Base-by-base conservation (phyloP, 2,329 filamentous ascomycete genomes). In the Scedosporium boydii region DNA sequence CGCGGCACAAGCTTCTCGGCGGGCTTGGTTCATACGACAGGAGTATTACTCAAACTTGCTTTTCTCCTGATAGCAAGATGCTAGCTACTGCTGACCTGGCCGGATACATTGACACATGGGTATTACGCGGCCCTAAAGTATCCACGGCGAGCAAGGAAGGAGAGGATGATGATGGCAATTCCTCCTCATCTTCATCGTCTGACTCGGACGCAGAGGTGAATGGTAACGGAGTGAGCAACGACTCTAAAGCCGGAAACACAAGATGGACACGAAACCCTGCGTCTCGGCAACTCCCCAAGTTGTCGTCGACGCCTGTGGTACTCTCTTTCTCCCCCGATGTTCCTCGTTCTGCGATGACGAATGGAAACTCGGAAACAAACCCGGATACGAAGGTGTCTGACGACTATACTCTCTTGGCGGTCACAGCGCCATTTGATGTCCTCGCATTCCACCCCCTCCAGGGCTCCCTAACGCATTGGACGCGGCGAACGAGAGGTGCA, bases 71-170 rank as follows among this genome's bases (percentile, higher is more conserved):
- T 71, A 91, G 90, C 71, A 86, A 83, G 66, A 84, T 96, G 65
- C 77, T 98, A 57, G 92, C 89, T 7, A 84, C 87, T 34, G 87
- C 88, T 58, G 93, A 97, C 72, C 75, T 97, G 60, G 87, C 89
- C 53, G 95, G 95, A 53, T 91, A 87, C 73, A 80, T 98, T 38
- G 93, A 98, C 70, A 91, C 88, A 18, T 99, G 93, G 90, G 77
- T 91, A 1, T 75, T 96, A 62, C 81, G 85, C 69, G 75, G 76
- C 62, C 72, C 72, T 7, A 66, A 65, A 3, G 68, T 72, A 27
- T 62, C 65, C 16, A 57, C 67, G 59, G 66, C 70, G 62, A 71
- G 75, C 61, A 71, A 73, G 38, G 65, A 67, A 7, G 67, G 72
- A 21, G 70, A 71, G 27, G 61, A 69, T 51, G 68, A 75, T 71